A percentile compares a stretch with the other conserved stretches of the same genome.
Conservation (phyloP, 2,329 filamentous ascomycete species). For the Hymenoscyphus linearis region DNA sequence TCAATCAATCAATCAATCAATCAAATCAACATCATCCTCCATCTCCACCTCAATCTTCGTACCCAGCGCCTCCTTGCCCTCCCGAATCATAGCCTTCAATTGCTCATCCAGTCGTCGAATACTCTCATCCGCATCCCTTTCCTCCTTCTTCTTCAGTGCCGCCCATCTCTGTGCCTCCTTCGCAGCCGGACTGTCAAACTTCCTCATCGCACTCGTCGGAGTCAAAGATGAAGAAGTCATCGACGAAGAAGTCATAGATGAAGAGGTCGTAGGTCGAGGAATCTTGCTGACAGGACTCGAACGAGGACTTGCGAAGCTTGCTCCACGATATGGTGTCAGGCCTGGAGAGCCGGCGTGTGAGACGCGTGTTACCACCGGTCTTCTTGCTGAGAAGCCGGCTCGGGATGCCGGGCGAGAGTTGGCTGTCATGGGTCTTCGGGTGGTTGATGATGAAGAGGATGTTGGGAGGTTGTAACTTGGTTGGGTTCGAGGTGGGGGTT, state of each 20-base stretch:
- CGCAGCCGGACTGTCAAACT: conserved; percentile 34
- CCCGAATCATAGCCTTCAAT: conserved; percentile 78
- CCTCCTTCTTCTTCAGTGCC: conserved; percentile 64
- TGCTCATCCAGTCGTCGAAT: conserved; percentile 75
- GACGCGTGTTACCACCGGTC: conserved; percentile 35
- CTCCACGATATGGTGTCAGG: conserved; percentile 39
- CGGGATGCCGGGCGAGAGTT: conserved; percentile 23
- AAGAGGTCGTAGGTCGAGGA: conserved; percentile 16
- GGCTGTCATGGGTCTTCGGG: conserved; percentile 11
- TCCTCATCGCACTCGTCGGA: not conserved
- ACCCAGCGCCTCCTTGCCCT: conserved; percentile 81
- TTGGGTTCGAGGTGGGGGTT: conserved; percentile 12
- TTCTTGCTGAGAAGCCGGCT: conserved; percentile 18
- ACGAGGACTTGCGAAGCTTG: conserved; percentile 49
- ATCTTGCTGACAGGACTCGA: conserved; percentile 32
- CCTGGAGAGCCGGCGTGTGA: conserved; percentile 43
- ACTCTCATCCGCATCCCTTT: conserved; percentile 71
- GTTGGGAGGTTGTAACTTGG: conserved; percentile 26
- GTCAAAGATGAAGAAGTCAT: conserved; percentile 6
- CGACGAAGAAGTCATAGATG: conserved; percentile 8
- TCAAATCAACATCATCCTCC: conserved; percentile 20
- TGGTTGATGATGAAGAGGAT: conserved; percentile 24
- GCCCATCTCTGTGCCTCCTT: conserved; percentile 70
- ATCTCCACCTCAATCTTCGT: conserved; percentile 43
- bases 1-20: not conserved